Conservation (phyloP, 257 asterid genomes). For the Solanum lignicaule region DNA sequence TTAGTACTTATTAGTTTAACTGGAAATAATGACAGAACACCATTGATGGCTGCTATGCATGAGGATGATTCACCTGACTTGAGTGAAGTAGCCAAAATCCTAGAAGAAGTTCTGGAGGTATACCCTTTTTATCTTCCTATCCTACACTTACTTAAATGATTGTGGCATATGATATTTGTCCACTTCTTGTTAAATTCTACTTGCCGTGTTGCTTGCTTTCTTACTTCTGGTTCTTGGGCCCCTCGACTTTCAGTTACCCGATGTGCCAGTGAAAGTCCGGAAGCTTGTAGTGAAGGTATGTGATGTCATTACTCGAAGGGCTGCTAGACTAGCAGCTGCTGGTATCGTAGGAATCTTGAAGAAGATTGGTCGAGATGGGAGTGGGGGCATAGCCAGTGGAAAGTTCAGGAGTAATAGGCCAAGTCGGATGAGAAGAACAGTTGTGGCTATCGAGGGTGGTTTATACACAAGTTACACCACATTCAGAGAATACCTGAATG, state of each 20-base stretch:
- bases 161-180: background rate
- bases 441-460: slow-evolving; percentile 76
- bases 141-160: background rate
- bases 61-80: slow-evolving; percentile 74
- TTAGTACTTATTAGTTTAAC: background rate
- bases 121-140: background rate
- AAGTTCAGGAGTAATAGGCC: slow-evolving; percentile 25
- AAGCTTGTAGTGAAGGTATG: slow-evolving; percentile 71
- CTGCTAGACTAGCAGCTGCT: slow-evolving; percentile 84
- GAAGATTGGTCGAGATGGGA: slow-evolving; percentile 84
- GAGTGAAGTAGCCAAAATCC: slow-evolving; percentile 55
- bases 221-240: background rate
- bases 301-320: slow-evolving; percentile 69
- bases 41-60: slow-evolving; percentile 78
- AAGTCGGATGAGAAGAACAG: slow-evolving; percentile 46
- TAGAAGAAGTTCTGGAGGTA: slow-evolving; percentile 59
- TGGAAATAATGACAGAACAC: slow-evolving; percentile 39
- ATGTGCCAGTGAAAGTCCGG: slow-evolving; percentile 53
- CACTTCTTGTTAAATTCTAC: background rate
- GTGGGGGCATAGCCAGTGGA: slow-evolving; percentile 32
- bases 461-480: slow-evolving; percentile 51
- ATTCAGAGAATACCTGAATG: slow-evolving; percentile 67
- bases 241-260: slow-evolving; percentile 34
- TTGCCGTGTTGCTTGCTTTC: background rate
- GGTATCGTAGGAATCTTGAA: slow-evolving; percentile 88